Evolutionary conservation across 2,329 filamentous ascomycete genomes (phyloP).

Genomic region (Fusarium sp.): DNA sequence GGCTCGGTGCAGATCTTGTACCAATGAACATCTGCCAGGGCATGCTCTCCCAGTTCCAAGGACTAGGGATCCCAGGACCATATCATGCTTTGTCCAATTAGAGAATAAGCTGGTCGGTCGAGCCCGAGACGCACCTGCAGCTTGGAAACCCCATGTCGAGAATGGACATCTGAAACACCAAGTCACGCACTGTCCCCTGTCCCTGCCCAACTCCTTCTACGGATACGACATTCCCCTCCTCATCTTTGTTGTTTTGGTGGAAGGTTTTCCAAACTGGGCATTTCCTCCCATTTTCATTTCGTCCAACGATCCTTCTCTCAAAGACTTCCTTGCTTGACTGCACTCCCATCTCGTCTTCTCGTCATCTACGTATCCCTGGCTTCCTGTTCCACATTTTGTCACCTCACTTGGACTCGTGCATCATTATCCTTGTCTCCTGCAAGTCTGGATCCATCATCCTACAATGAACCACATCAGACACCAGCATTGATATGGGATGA

Average conservation of each 20-base stretch:
- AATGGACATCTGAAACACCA: constrained; percentile 32
- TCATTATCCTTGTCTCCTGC: constrained; percentile 1
- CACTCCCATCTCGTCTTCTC: neutral
- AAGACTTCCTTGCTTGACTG: neutral
- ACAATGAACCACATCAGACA: constrained; percentile 12
- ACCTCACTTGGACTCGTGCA: constrained; percentile 4
- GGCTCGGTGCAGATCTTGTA: neutral
- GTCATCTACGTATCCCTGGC: neutral
- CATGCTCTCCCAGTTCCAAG: constrained; percentile 18
- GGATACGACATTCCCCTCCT: constrained; percentile 22
- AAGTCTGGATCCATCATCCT: neutral
- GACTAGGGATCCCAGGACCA: constrained; percentile 27
- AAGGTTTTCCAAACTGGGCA: constrained; percentile 9
- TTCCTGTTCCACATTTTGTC: constrained; percentile 12
- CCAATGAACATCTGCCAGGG: constrained; percentile 15
- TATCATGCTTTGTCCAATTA: constrained; percentile 18
- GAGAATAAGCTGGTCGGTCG: neutral
- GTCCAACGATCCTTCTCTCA: neutral
- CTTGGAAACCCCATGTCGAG: constrained; percentile 24
- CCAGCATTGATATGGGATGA: constrained; percentile 1
- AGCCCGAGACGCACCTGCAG: constrained; percentile 30
- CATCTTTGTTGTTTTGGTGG: constrained; percentile 9
- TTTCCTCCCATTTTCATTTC: constrained; percentile 15
- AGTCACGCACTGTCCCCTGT: neutral
- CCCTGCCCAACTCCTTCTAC: neutral